Base-by-base conservation (phyloP, 208 protist species). In the Trypanosoma conorhini region DNA sequence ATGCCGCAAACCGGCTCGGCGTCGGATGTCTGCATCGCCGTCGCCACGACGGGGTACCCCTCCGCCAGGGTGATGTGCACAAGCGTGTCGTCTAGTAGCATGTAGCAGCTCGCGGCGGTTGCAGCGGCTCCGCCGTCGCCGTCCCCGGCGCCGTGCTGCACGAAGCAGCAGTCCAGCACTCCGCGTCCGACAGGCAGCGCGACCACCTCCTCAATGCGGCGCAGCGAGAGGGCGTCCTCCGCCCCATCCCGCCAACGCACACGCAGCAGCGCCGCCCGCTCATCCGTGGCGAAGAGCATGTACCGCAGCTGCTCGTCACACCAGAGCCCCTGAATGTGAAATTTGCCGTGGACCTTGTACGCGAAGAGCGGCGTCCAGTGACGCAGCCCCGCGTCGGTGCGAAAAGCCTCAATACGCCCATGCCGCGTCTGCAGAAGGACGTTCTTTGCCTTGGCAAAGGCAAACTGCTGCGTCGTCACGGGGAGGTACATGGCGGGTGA, bases 271-370 rank as follows among this genome's bases (percentile, higher is more conserved):
- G 85, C 85, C 13, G 89, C 65, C 12, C 91, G 86, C 67, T 91
- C 91, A 73, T 94, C 88, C 42, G 91, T 96, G n/a, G 74, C 71
- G 71, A 92, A 86, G 51, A 91, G 72, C 13, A 96, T 77, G 67
- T 87, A 86, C 54, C 81, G 61, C 62, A 94, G 72, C 48, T 59
- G 60, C 13, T 70, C 62, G 67, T 96, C 85, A 72, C 83, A 89
- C 87, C 88, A 96, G 21, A 94, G 65, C 15, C 82, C 80, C 31
- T 70, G 66, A 7, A 93, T 62, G 72, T 93, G 82, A 76, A 89
- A 96, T 52, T 80, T 82, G 13, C 88, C 87, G 31, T 77, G 66
- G 5, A 93, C 52, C 42, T 76, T 80, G 71, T 94, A 79, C 17
- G 83, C 86, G 62, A 96, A 94, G 40, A 93, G 70, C 19, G 88